Evolutionary conservation across 495 filamentous ascomycete species (phyloP).

Genomic region (Podospora anserina): DNA sequence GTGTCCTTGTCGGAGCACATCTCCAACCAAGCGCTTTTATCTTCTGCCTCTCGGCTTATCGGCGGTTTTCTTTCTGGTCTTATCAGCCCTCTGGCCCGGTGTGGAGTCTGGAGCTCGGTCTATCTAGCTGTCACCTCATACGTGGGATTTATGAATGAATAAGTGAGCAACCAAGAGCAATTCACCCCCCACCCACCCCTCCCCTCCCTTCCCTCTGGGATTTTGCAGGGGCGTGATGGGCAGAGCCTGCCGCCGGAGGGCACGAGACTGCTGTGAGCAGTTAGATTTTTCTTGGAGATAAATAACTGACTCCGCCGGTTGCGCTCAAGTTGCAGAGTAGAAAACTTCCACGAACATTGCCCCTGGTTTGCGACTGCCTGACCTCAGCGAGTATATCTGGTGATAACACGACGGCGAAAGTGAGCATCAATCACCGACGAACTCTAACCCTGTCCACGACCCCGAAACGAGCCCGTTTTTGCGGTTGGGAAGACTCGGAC

Average conservation of each 20-base stretch:
- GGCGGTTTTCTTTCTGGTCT: not conserved
- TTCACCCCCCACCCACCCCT: not conserved
- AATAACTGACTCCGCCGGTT: not conserved
- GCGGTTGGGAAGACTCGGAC: not conserved
- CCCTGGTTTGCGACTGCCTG: not conserved
- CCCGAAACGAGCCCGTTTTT: not conserved
- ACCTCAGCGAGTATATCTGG: not conserved
- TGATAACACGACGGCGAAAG: not conserved
- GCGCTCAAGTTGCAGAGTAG: not conserved
- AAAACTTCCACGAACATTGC: not conserved
- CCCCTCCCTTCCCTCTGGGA: no score
- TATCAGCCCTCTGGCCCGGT: not conserved
- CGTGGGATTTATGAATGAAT: not conserved
- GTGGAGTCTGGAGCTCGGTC: not conserved
- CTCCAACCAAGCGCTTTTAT: not conserved
- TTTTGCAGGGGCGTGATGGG: not conserved
- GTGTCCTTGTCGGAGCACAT: not conserved
- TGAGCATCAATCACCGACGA: not conserved
- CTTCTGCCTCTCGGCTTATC: not conserved
- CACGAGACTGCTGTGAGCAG: no score
- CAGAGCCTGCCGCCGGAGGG: not conserved
- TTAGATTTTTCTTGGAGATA: no score
- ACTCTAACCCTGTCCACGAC: not conserved
- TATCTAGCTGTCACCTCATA: not conserved
- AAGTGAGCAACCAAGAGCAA: not conserved